These are phyloP conservation scores for Colletotrichum viniferum DNA, from an alignment of 2,329 filamentous ascomycete species.

Conservation along the genomic window DNA sequence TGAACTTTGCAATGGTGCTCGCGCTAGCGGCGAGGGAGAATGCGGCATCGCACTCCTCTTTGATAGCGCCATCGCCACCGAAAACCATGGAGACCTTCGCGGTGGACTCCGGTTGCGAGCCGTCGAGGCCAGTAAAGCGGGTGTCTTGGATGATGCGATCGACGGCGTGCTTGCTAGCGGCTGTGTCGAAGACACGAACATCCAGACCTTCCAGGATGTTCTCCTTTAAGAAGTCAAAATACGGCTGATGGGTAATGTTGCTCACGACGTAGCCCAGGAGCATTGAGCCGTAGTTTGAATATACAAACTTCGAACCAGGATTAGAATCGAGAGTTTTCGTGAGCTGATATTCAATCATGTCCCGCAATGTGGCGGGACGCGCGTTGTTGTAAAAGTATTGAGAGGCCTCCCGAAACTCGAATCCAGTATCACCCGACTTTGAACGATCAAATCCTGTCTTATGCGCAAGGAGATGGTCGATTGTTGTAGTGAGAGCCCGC, in stretches of 20 bases:
- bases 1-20: slow-evolving; percentile 11
- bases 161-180: neutral
- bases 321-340: slow-evolving; percentile 9
- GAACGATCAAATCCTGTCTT: slow-evolving; percentile 9
- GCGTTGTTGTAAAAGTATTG: neutral
- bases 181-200: slow-evolving; percentile 18
- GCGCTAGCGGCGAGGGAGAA: slow-evolving; percentile 18
- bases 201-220: slow-evolving; percentile 11
- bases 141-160: slow-evolving; percentile 21
- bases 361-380: slow-evolving; percentile 9
- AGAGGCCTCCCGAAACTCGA: slow-evolving; percentile 12
- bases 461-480: slow-evolving; percentile 12
- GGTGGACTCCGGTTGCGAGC: neutral
- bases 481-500: slow-evolving; percentile 13
- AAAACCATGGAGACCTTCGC: neutral
- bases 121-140: slow-evolving; percentile 7
- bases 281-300: slow-evolving; percentile 22
- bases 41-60: slow-evolving; percentile 10
- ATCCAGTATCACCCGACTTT: slow-evolving; percentile 1
- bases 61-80: slow-evolving; percentile 23
- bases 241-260: slow-evolving; percentile 12
- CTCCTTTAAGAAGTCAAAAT: neutral
- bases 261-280: slow-evolving; percentile 16
- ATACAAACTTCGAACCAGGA: neutral
- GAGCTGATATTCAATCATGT: slow-evolving; percentile 23